phyloP scores from a whole-genome alignment of 805 yeast species.

The Phaffomyces opuntiae region DNA sequence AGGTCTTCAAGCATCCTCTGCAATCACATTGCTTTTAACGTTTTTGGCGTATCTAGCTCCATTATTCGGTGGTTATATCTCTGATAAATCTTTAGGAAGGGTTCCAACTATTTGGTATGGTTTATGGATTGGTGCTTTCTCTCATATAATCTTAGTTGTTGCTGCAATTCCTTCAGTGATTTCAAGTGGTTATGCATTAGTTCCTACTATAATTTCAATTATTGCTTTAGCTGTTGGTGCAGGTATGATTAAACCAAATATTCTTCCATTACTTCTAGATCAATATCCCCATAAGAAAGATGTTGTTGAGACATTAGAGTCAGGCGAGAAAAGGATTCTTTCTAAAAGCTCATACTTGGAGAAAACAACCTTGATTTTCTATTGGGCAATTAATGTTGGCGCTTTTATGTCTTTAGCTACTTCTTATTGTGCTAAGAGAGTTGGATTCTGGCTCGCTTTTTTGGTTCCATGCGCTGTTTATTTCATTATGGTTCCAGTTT shows the following conservation, averaged over 20 bases:
- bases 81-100: slow-evolving; percentile 70
- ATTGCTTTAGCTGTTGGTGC: slow-evolving; percentile 70
- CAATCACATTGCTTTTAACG: slow-evolving; percentile 65
- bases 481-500: too few species aligned
- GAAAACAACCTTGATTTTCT: slow-evolving; percentile 27
- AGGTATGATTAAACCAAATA: slow-evolving; percentile 62
- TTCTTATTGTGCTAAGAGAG: too few species aligned
- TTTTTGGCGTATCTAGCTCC: slow-evolving; percentile 82
- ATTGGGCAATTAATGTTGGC: too few species aligned
- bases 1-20: slow-evolving; percentile 58
- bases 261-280: slow-evolving; percentile 63
- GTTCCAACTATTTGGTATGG: slow-evolving; percentile 57
- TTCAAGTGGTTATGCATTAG: slow-evolving; percentile 40
- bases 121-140: slow-evolving; percentile 49
- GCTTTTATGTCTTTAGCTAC: too few species aligned
- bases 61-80: slow-evolving; percentile 61
- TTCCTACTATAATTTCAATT: slow-evolving; percentile 43
- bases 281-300: slow-evolving; percentile 43
- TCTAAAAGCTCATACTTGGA: slow-evolving; percentile 69
- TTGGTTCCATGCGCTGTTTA: too few species aligned
- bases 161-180: slow-evolving; percentile 51
- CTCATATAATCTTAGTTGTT: slow-evolving; percentile 51
- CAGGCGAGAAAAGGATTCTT: slow-evolving; percentile 42
- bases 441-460: too few species aligned
- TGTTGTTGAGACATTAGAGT: slow-evolving; percentile 53